phyloP scores from a whole-genome alignment of 352 stramenopile species.

The Plasmopara muralis region DNA sequence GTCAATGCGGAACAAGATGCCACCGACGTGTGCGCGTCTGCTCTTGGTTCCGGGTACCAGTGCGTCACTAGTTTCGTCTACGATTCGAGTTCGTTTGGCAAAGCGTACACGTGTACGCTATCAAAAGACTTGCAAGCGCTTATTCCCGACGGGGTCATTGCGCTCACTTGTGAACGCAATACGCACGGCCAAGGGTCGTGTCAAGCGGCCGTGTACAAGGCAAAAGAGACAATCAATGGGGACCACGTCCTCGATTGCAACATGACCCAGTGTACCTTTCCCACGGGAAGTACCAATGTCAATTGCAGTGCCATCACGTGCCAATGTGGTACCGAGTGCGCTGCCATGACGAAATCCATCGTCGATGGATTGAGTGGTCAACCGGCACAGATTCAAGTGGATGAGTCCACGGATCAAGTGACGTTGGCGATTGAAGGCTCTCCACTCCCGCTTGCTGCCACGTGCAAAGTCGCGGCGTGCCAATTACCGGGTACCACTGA shows the following conservation, averaged over 20 bases:
- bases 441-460: slow-evolving; percentile 57
- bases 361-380: slow-evolving; percentile 71
- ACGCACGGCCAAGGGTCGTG: slow-evolving; percentile 31
- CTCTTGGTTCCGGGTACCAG: slow-evolving; percentile 30
- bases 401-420: slow-evolving; percentile 34
- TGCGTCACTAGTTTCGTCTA: slow-evolving; percentile 38
- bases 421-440: slow-evolving; percentile 64
- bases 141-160: slow-evolving; percentile 59
- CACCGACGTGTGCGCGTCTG: slow-evolving; percentile 24
- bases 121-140: slow-evolving; percentile 48
- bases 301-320: slow-evolving; percentile 50
- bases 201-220: slow-evolving; percentile 62
- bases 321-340: slow-evolving; percentile 58
- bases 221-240: slow-evolving; percentile 32
- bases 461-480: slow-evolving; percentile 58
- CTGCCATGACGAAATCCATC: slow-evolving; percentile 50
- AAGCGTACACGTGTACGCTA: slow-evolving; percentile 66
- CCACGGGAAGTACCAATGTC: slow-evolving; percentile 30
- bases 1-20: neutral
- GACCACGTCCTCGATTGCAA: slow-evolving; percentile 70
- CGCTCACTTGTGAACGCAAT: slow-evolving; percentile 52
- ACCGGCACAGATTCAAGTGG: slow-evolving; percentile 42
- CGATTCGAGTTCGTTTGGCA: slow-evolving; percentile 33
- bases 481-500: slow-evolving; percentile 15
- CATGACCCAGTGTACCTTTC: slow-evolving; percentile 46